Base-by-base conservation (phyloP, 768 basidiomycete genomes). In the Rickenella mellea region DNA sequence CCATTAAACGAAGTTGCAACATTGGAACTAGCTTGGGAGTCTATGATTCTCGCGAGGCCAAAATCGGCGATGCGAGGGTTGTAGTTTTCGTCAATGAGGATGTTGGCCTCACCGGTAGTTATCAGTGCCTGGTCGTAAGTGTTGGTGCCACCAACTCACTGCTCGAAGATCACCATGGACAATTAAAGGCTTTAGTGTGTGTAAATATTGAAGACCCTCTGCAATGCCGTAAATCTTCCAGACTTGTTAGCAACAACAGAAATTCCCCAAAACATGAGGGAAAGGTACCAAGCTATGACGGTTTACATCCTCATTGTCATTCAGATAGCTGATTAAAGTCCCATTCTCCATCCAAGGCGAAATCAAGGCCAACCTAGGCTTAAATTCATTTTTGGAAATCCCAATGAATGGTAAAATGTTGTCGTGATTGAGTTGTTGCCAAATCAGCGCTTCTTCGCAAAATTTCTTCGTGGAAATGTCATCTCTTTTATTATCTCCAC, bases 321-420 rank as follows among this genome's bases (percentile, higher is more conserved):
- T 31, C 20, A 52, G 10, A 35, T 49, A 47, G 12, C 40, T 27
- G 3, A 33, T 1, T 10, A 49, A 28, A 20, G 15, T n/a, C 5
- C 32, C 32, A 35, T 35, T 35, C 5, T 49, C 41, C 56, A 58
- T 56, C 51, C 53, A 58, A 1, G 55, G 56, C 22, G 55, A 55
- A 24, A 58, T 48, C 35, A 58, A 36, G 39, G 52, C 52, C 15
- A 51, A 39, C 1, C 39, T 41, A 0, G 53, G 47, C 5, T 43
- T 32, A 39, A 55, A 56, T 2, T 45, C 27, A 26, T 51, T 50
- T 9, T 40, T 44, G 32, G 49, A 48, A 15, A 57, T 49, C 6
- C 32, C 32, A 14, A 35, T n/a, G 32, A 35, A 35, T 14, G 32
- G 32, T 8, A 35, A 20, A 14, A 35, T 35, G 21, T 35, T 6